These are phyloP conservation scores for Fallopia convolvulus DNA, from an alignment of 148 eudicot genomes.

Conservation along the genomic window DNA sequence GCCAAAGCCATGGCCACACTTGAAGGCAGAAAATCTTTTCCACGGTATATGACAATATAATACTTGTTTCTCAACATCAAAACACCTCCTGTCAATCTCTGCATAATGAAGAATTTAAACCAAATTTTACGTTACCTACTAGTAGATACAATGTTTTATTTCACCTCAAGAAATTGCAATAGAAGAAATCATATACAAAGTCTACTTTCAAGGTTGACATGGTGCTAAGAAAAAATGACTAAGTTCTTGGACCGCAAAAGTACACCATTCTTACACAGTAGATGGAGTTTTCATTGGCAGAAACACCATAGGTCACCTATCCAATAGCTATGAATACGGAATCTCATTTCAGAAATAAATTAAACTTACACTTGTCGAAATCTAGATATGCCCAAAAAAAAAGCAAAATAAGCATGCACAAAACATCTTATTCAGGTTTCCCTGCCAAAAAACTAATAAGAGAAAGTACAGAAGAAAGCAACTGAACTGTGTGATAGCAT, in stretches of 20 bases:
- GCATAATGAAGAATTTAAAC: constrained; percentile 21
- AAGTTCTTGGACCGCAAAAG: not conserved
- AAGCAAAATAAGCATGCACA: not conserved
- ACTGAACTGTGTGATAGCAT: not conserved
- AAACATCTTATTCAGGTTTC: not conserved
- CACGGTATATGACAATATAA: constrained; percentile 83
- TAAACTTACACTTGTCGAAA: not conserved
- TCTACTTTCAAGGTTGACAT: not conserved
- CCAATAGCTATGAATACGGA: not conserved
- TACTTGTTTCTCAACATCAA: constrained; percentile 86
- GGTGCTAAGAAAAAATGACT: not conserved
- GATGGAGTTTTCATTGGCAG: not conserved
- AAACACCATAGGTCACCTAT: not conserved
- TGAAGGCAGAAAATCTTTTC: constrained; percentile 85
- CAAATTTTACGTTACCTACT: not conserved
- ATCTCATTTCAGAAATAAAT: not conserved
- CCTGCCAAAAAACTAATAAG: not conserved
- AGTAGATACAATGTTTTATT: constrained; percentile 12
- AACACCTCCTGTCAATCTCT: constrained; percentile 90
- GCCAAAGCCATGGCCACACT: constrained; percentile 76
- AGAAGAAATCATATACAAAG: not conserved
- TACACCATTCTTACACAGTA: not conserved
- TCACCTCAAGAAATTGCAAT: not conserved
- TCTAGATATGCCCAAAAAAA: not conserved
- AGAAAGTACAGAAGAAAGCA: not conserved